Conservation (phyloP, 2,329 filamentous ascomycete species). For the Penicillium expansum region DNA sequence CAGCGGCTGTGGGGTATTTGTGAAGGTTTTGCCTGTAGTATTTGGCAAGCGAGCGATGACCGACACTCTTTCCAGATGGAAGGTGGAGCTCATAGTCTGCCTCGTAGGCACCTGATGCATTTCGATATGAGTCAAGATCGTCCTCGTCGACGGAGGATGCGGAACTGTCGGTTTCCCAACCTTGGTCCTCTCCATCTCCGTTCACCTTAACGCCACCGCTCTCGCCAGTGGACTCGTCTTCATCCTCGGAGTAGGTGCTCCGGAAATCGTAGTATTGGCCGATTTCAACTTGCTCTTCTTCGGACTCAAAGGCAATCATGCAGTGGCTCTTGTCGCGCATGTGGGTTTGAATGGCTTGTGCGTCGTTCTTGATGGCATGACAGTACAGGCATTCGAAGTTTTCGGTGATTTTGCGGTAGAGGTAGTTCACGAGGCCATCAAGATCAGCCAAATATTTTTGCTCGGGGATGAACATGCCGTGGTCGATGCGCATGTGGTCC, state of each 20-base stretch:
- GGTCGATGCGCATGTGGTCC: conserved; percentile 84
- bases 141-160: conserved; percentile 86
- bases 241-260: conserved; percentile 86
- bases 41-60: conserved; percentile 79
- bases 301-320: conserved; percentile 87
- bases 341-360: conserved; percentile 83
- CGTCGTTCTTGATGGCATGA: conserved; percentile 74
- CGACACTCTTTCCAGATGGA: conserved; percentile 82
- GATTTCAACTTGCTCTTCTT: conserved; percentile 88
- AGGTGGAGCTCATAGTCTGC: conserved; percentile 93
- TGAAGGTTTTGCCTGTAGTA: conserved; percentile 94
- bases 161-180: conserved; percentile 93
- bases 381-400: conserved; percentile 85
- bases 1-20: conserved; percentile 74
- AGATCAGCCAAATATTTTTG: conserved; percentile 77
- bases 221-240: conserved; percentile 55
- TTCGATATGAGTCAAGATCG: conserved; percentile 79
- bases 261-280: conserved; percentile 97
- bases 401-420: conserved; percentile 76
- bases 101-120: conserved; percentile 72
- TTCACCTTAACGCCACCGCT: conserved; percentile 64
- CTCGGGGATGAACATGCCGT: conserved; percentile 96
- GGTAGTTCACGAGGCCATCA: conserved; percentile 73
- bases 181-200: conserved; percentile 63
- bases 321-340: conserved; percentile 97